Evolutionary conservation across 2,329 filamentous ascomycete species (phyloP).

Genomic region (Xylariaceae sp.): DNA sequence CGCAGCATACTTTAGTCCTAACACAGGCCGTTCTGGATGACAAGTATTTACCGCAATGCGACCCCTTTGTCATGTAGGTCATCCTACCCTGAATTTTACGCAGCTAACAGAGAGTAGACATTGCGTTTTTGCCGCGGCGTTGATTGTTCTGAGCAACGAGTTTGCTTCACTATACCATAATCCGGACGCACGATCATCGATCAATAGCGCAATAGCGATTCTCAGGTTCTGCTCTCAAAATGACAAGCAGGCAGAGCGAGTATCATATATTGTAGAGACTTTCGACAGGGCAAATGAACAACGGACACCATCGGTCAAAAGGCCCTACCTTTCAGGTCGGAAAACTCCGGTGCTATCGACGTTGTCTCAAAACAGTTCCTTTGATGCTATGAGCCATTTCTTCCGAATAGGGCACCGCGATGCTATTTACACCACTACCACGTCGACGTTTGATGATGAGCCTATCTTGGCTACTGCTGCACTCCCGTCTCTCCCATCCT

Average conservation of each 20-base stretch:
- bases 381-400: conserved; percentile 30
- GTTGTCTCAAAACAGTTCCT: conserved; percentile 23
- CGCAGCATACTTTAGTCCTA: conserved; percentile 46
- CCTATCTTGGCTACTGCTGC: conserved; percentile 11
- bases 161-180: conserved; percentile 47
- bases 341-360: conserved; percentile 28
- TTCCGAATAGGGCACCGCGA: conserved; percentile 21
- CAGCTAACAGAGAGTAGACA: conserved; percentile 38
- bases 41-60: conserved; percentile 44
- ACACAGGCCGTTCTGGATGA: conserved; percentile 41
- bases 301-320: conserved; percentile 24
- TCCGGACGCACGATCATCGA: conserved; percentile 36
- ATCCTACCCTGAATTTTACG: neutral
- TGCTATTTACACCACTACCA: conserved; percentile 14
- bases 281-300: conserved; percentile 41
- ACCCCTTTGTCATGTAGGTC: conserved; percentile 53
- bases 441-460: conserved; percentile 20
- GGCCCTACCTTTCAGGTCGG: conserved; percentile 25
- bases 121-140: conserved; percentile 50
- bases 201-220: conserved; percentile 42
- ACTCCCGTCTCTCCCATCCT: conserved; percentile 14
- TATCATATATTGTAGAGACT: conserved; percentile 45
- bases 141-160: conserved; percentile 53
- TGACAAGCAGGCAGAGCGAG: conserved; percentile 46
- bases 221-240: conserved; percentile 44